Base-by-base conservation (phyloP, 73 alveolate species). In the Paramecium sonneborni region DNA sequence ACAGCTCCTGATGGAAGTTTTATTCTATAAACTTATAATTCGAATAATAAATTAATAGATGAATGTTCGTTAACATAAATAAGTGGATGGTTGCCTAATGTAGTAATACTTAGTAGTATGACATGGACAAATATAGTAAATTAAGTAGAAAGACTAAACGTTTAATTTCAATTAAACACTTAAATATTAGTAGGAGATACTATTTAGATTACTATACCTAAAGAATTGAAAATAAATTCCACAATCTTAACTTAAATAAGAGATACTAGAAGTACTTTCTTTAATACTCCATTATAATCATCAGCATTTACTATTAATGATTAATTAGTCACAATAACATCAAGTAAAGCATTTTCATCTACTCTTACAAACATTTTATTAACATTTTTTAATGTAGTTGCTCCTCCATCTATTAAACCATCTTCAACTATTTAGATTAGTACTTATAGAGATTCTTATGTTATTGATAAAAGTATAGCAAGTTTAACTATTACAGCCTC, bases 1-100 rank as follows among this genome's bases (percentile, higher is more conserved):
- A 62, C 84, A 62, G 20, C 84, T 26, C 84, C 84, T 2, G 84
- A 30, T 32, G 84, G 84, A 30, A 62, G 48, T 30, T 62, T 62
- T 21, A 62, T 62, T 30, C 24, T 62, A 62, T 26, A 62, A 62
- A 62, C 84, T 3, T 62, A 62, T 14, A 62, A 62, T 26, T 32
- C 84, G 12, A 62, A 62, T 62, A 62, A 32, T 32, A 62, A 62
- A 62, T 14, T 62, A 6, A 62, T 62, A 23, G 84, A 62, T 62
- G 39, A 62, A 26, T 62, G 84, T 26, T 62, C 84, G 39, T 30
- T 32, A 26, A 23, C 84, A 62, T 14, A 43, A 1, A 32, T 62
- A 62, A 32, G 48, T 32, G 44, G 44, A 30, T 62, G 84, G 84
- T 20, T 26, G 3, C 84, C 84, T 1, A 62, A 62, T 26, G 39